phyloP scores from a whole-genome alignment of 345 rosid genomes.

The Microcos paniculata region DNA sequence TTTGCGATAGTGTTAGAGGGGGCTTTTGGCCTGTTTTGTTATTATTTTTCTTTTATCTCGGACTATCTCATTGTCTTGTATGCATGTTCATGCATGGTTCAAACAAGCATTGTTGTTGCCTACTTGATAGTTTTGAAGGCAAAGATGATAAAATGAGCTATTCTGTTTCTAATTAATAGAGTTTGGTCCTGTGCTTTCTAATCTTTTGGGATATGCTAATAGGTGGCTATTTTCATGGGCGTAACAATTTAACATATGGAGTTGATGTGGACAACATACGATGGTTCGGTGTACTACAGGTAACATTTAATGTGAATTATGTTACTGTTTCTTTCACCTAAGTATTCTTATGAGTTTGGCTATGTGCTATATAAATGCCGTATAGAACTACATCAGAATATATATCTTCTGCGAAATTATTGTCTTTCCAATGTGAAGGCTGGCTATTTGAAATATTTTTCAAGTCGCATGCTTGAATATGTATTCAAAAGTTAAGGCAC shows the following conservation, averaged over 20 bases:
- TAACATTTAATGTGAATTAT: slow-evolving; percentile 11
- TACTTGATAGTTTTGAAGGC: background rate
- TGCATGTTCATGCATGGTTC: background rate
- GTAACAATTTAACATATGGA: slow-evolving; percentile 47
- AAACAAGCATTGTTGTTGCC: background rate
- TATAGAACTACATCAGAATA: background rate
- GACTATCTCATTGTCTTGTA: background rate
- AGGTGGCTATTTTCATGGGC: slow-evolving; percentile 70
- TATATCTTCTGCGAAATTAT: too few relatives aligned
- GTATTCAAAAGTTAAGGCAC: background rate
- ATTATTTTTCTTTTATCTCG: background rate
- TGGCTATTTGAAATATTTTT: background rate
- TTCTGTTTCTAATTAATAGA: background rate
- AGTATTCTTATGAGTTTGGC: background rate
- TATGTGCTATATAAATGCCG: background rate
- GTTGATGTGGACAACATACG: slow-evolving; percentile 52
- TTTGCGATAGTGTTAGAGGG: background rate
- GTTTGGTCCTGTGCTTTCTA: background rate
- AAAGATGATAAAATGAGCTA: background rate
- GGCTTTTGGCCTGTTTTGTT: background rate
- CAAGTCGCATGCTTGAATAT: background rate
- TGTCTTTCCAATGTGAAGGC: background rate
- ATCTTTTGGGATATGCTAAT: slow-evolving; percentile 9
- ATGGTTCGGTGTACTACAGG: slow-evolving; percentile 66
- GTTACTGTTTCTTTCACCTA: background rate